Conservation (phyloP, 768 basidiomycete genomes). For the Lactarius hengduanensis region DNA sequence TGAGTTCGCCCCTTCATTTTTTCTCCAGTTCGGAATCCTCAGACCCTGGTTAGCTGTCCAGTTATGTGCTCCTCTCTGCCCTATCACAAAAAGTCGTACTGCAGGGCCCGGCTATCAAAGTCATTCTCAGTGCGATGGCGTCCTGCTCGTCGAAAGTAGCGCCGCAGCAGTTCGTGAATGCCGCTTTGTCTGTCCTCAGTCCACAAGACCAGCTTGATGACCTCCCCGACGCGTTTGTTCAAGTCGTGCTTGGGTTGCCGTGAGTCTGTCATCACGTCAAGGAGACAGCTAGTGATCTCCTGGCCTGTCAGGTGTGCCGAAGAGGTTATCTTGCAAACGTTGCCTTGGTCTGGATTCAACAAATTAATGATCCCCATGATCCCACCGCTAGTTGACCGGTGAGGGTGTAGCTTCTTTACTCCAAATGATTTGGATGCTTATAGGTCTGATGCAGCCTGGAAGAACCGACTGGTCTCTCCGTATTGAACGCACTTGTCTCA, state of each 20-base stretch:
- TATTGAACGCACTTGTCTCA: conserved; percentile 9
- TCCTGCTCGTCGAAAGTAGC: conserved; percentile 48
- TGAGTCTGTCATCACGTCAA: not conserved
- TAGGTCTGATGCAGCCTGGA: conserved; percentile 7
- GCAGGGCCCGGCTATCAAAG: conserved; percentile 55
- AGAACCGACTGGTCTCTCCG: conserved; percentile 8
- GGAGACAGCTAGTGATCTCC: not conserved
- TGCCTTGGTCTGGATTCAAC: conserved; percentile 52
- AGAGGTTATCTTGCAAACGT: conserved; percentile 45
- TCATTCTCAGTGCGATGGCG: conserved; percentile 55
- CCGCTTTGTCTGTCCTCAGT: conserved; percentile 62
- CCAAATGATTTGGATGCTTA: conserved; percentile 3
- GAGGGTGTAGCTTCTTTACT: not conserved
- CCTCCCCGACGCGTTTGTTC: conserved; percentile 34
- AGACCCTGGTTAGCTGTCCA: conserved; percentile 53
- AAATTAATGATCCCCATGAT: conserved; percentile 58
- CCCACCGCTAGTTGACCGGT: conserved; percentile 41
- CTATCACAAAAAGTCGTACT: conserved; percentile 67
- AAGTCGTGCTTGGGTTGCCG: conserved; percentile 15
- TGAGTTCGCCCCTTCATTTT: conserved; percentile 36
- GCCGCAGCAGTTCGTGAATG: conserved; percentile 60
- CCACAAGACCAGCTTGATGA: conserved; percentile 55
- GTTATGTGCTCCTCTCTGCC: conserved; percentile 68
- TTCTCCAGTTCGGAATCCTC: not conserved
- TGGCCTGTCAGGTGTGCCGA: conserved; percentile 42